Conservation (phyloP, 2,329 filamentous ascomycete genomes). For the Cryphonectria naterciae region DNA sequence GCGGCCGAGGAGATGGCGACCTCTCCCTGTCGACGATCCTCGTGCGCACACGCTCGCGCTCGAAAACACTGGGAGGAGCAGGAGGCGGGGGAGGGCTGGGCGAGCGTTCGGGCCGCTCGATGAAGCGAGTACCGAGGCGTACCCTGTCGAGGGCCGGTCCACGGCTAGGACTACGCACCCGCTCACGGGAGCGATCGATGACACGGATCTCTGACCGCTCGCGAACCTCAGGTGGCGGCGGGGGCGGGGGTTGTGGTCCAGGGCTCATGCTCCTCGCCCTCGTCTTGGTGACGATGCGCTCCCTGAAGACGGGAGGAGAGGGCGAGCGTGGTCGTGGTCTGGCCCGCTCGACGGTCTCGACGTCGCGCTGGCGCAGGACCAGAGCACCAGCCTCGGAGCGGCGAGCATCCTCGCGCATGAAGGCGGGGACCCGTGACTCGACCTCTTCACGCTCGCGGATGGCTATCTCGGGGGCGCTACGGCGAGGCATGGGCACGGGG, state of each 20-base stretch:
- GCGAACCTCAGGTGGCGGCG: slow-evolving; percentile 33
- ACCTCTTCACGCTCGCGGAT: slow-evolving; percentile 49
- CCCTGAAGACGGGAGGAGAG: slow-evolving; percentile 45
- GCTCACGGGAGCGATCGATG: slow-evolving; percentile 40
- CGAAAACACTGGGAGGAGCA: slow-evolving; percentile 32
- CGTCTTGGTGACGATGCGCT: slow-evolving; percentile 45
- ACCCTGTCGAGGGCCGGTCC: slow-evolving; percentile 29
- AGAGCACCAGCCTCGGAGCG: slow-evolving; percentile 54
- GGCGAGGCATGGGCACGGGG: slow-evolving; percentile 26
- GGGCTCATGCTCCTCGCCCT: slow-evolving; percentile 48
- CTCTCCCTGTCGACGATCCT: slow-evolving; percentile 47
- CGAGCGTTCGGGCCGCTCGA: slow-evolving; percentile 46
- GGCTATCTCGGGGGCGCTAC: slow-evolving; percentile 42
- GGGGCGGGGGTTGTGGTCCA: slow-evolving; percentile 36
- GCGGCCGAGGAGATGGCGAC: slow-evolving; percentile 42
- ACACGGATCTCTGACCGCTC: slow-evolving; percentile 39
- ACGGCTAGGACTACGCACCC: slow-evolving; percentile 32
- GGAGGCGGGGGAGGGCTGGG: slow-evolving; percentile 41
- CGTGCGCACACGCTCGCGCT: slow-evolving; percentile 44
- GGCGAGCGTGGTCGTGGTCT: slow-evolving; percentile 51
- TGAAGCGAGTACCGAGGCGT: slow-evolving; percentile 39
- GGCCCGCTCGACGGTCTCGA: slow-evolving; percentile 56
- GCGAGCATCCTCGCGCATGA: slow-evolving; percentile 55
- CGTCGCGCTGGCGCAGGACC: slow-evolving; percentile 58
- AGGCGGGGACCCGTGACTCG: slow-evolving; percentile 51